Percentiles rank a stretch among this genome's conserved stretches.
Evolutionary conservation across 768 basidiomycete species (phyloP).

Genomic region (Peribolospora kevripleyi): DNA sequence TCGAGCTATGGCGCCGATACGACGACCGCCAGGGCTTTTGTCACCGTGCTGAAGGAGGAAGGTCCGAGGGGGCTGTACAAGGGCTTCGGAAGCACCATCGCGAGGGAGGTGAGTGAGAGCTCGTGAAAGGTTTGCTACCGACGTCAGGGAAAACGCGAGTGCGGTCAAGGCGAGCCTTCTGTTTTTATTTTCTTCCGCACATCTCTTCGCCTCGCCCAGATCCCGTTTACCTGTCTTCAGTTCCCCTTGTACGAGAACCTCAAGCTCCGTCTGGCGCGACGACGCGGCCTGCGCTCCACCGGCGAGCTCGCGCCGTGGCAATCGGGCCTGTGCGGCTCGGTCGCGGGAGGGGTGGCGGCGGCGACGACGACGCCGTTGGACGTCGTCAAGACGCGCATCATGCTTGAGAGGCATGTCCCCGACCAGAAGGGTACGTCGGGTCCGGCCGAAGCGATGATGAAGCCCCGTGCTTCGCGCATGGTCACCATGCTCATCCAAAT

Average conservation of each 20-base stretch:
- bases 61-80: conserved; percentile 64
- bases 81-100: conserved; percentile 60
- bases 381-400: conserved; percentile 86
- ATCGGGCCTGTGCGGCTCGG: conserved; percentile 57
- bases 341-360: conserved; percentile 75
- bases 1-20: conserved; percentile 35
- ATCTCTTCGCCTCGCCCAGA: conserved; percentile 26
- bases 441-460: not conserved
- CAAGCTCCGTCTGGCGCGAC: conserved; percentile 37
- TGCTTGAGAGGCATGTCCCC: conserved; percentile 31
- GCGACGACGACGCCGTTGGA: conserved; percentile 82
- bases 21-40: conserved; percentile 17
- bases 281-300: conserved; percentile 11
- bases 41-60: conserved; percentile 21
- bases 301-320: conserved; percentile 28
- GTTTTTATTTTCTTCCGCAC: not conserved
- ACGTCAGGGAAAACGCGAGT: not conserved
- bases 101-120: conserved; percentile 32
- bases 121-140: too few relatives aligned
- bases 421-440: not conserved
- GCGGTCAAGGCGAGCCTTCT: not conserved
- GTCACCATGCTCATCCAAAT: conserved; percentile 36
- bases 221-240: conserved; percentile 86
- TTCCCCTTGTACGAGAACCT: conserved; percentile 85
- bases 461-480: not conserved